Evolutionary conservation across 2,329 filamentous ascomycete species (phyloP).

Genomic region (Neofusicoccum laricinum): DNA sequence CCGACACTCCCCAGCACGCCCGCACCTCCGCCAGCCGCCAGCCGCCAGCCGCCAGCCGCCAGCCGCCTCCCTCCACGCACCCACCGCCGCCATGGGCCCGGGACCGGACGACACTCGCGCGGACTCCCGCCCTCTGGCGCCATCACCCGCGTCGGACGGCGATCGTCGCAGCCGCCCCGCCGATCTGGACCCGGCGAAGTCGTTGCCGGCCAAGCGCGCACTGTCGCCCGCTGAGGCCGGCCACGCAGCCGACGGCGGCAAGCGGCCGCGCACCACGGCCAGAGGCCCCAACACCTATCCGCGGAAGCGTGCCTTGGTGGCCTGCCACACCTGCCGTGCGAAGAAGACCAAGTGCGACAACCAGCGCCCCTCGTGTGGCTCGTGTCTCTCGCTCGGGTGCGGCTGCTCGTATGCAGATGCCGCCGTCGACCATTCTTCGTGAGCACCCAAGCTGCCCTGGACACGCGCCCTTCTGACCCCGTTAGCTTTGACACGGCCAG

Average conservation of each 20-base stretch:
- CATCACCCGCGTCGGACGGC: background rate
- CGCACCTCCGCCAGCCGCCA: background rate
- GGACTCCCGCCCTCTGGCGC: background rate
- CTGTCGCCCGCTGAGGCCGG: background rate
- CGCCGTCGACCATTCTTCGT: conserved; percentile 11
- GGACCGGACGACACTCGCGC: background rate
- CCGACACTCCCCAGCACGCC: background rate
- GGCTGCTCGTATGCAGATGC: conserved; percentile 19
- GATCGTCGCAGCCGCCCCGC: background rate
- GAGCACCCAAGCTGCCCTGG: background rate
- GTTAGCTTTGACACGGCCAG: conserved; percentile 38
- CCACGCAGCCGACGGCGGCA: background rate
- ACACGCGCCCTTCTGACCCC: background rate
- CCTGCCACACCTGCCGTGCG: conserved; percentile 14
- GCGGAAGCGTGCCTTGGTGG: conserved; percentile 8
- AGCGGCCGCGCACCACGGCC: background rate
- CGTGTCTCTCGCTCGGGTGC: conserved; percentile 17
- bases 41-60: background rate
- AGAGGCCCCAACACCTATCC: background rate
- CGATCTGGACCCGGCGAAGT: background rate
- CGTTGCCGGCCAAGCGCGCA: background rate
- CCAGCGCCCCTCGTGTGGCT: conserved; percentile 19
- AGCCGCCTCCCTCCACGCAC: too few species aligned
- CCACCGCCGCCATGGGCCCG: background rate
- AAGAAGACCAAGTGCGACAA: conserved; percentile 22